A percentile compares a stretch with the other conserved stretches of the same genome.
Conservation (phyloP, 495 filamentous ascomycete species). For the Hypoxylon rickii region DNA sequence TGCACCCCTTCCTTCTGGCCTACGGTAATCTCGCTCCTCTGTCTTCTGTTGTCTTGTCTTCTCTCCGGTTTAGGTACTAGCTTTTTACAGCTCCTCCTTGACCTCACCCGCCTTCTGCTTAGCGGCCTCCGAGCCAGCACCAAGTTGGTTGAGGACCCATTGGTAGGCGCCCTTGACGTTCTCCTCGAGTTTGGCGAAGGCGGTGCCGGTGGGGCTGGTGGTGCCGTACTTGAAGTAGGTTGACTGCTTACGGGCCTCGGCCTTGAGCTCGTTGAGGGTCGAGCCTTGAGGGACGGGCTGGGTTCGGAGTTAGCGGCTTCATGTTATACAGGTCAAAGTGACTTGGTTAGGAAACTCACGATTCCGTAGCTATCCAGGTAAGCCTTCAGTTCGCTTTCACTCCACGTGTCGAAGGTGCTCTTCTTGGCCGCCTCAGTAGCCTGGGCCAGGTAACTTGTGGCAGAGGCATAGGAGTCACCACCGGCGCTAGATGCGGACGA, state of each 20-base stretch:
- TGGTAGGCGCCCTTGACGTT: constrained; percentile 54
- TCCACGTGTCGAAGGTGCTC: constrained; percentile 77
- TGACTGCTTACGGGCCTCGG: constrained; percentile 70
- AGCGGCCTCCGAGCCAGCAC: constrained; percentile 66
- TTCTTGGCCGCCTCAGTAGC: constrained; percentile 74
- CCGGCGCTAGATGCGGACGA: constrained; percentile 69
- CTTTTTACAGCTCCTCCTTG: constrained; percentile 45
- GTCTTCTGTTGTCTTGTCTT: too few species aligned
- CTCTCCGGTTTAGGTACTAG: too few species aligned
- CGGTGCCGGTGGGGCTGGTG: constrained; percentile 63
- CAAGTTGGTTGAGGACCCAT: constrained; percentile 63
- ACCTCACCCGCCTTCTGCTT: constrained; percentile 55
- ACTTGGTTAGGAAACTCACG: constrained; percentile 29
- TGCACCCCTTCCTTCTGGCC: too few species aligned
- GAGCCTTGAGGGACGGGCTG: constrained; percentile 59
- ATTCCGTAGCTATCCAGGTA: constrained; percentile 84
- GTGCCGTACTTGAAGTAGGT: constrained; percentile 82
- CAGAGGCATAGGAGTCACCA: constrained; percentile 69
- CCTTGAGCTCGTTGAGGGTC: constrained; percentile 63
- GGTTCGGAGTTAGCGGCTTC: constrained; percentile 55
- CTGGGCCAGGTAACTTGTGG: constrained; percentile 71
- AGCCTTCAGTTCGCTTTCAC: constrained; percentile 73
- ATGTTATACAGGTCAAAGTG: not conserved
- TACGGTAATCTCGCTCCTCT: too few species aligned
- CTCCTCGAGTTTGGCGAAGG: constrained; percentile 66